Percentiles rank a stretch among this genome's conserved stretches.
Conservation (phyloP, 2,329 filamentous ascomycete species). For the Neofusicoccum kwambonambiense region DNA sequence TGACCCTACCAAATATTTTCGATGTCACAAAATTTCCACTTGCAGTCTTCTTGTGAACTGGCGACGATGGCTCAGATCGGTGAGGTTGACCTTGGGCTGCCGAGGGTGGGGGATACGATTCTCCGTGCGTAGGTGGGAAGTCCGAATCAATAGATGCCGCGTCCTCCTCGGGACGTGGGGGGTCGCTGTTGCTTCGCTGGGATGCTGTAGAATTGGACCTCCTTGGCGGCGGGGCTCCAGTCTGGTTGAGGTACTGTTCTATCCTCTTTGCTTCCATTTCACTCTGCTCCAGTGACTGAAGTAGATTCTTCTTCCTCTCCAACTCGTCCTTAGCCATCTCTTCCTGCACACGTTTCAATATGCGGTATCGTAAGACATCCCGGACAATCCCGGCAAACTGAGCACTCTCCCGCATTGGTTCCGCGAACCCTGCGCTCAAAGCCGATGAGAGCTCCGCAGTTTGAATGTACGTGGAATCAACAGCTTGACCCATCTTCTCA, state of each 20-base stretch:
- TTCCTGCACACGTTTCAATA: constrained; percentile 92
- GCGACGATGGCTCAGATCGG: constrained; percentile 26
- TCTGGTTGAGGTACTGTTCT: constrained; percentile 77
- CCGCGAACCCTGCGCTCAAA: constrained; percentile 90
- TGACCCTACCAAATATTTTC: constrained; percentile 90
- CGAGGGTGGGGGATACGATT: constrained; percentile 64
- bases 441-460: constrained; percentile 87
- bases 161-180: constrained; percentile 62
- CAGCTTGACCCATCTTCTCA: constrained; percentile 89
- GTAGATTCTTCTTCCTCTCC: constrained; percentile 75
- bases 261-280: constrained; percentile 91
- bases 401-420: constrained; percentile 95
- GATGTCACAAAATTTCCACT: constrained; percentile 86
- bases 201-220: constrained; percentile 64
- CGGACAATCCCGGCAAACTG: constrained; percentile 96
- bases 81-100: constrained; percentile 68
- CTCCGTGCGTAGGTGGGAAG: constrained; percentile 85
- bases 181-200: constrained; percentile 41
- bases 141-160: constrained; percentile 93
- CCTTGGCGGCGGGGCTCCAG: constrained; percentile 64
- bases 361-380: constrained; percentile 81
- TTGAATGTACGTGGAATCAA: constrained; percentile 92
- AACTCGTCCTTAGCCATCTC: constrained; percentile 96
- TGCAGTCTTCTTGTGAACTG: constrained; percentile 70
- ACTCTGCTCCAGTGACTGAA: constrained; percentile 89